A percentile compares a stretch with the other conserved stretches of the same genome.
These are phyloP conservation scores for Prunus mongolica DNA, from an alignment of 306 rosid species.

Conservation along the genomic window DNA sequence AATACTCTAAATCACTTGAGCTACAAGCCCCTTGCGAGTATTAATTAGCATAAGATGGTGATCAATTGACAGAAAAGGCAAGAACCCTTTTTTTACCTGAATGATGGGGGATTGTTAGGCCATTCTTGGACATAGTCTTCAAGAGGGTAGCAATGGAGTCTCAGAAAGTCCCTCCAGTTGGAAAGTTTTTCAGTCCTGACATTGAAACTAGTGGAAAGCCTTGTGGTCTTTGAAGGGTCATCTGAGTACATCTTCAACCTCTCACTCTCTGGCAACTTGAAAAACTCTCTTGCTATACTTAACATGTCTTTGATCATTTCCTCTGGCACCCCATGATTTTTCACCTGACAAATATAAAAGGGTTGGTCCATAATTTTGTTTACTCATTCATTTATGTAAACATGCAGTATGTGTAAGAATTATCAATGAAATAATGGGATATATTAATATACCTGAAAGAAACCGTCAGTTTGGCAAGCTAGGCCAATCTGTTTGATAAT, in stretches of 20 bases:
- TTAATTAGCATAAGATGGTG: neutral
- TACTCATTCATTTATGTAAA: neutral
- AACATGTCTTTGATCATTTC: conserved; percentile 7
- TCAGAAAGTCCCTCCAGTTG: conserved; percentile 53
- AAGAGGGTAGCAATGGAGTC: conserved; percentile 48
- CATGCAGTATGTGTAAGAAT: too few species aligned
- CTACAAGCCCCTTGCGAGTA: neutral
- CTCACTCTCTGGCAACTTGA: conserved; percentile 41
- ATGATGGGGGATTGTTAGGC: conserved; percentile 47
- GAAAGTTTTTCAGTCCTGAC: conserved; percentile 40
- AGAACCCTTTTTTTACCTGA: conserved; percentile 22
- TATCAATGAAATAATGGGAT: neutral
- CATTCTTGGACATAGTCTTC: conserved; percentile 37
- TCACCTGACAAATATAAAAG: conserved; percentile 25
- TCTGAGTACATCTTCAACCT: conserved; percentile 50
- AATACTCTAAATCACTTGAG: too few species aligned
- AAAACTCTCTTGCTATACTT: conserved; percentile 32
- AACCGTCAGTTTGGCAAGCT: conserved; percentile 40
- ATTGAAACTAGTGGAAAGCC: conserved; percentile 53
- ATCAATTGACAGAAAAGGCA: neutral
- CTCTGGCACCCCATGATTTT: conserved; percentile 42
- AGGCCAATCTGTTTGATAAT: conserved; percentile 33
- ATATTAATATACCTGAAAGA: conserved; percentile 33
- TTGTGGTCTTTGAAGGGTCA: conserved; percentile 44
- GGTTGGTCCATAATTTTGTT: neutral